Evolutionary conservation across 345 rosid genomes (phyloP), one percentile per base, ranked within the genome.

Genomic region (Sonneratia alba): DNA sequence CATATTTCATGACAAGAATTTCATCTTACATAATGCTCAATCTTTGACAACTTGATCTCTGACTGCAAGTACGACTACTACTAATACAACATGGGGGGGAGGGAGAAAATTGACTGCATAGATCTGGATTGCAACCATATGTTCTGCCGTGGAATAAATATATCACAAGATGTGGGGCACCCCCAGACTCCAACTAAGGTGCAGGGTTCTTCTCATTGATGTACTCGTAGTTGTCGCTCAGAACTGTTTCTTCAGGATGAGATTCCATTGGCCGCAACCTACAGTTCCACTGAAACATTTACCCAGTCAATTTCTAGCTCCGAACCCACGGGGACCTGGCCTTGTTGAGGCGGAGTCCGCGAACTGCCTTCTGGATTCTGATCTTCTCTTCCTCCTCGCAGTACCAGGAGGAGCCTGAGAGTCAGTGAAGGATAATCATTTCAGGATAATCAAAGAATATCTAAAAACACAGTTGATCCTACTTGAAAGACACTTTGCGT

Each of bases 401-500:
- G 96, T 85, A 71, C 99, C 96, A 66, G 97, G 89, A 80, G 95
- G 91, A 70, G 91, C 93, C 99, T 91, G 56, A 36, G 68, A 14
- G 72, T 72, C 49, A 56, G 72, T 14, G 68, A 21, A 57, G 71
- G 70, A 45, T 71, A 55, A 66, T 7, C 73, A 27, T 34, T 14
- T 0, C 18, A 47, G 32, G 72, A 42, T 57, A 40, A 74, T 37
- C 15, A 53, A 55, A 19, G 18, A 14, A 22, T n/a, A n/a, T 16
- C 19, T 22, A 27, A n/a, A 11, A 43, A 36, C 36, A 42, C 36
- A 21, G 59, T 3, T 53, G 14, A 53, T n/a, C 63, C 45, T 42
- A 42, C 45, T 42, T 42, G 6, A 42, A 42, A 42, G 6, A 9
- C 45, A 42, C 45, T 42, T 42, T 42, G 45, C 45, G 10, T 42